phyloP scores from a whole-genome alignment of 2,329 filamentous ascomycete genomes.

The Ophiocordyceps camponoti-leonardi region DNA sequence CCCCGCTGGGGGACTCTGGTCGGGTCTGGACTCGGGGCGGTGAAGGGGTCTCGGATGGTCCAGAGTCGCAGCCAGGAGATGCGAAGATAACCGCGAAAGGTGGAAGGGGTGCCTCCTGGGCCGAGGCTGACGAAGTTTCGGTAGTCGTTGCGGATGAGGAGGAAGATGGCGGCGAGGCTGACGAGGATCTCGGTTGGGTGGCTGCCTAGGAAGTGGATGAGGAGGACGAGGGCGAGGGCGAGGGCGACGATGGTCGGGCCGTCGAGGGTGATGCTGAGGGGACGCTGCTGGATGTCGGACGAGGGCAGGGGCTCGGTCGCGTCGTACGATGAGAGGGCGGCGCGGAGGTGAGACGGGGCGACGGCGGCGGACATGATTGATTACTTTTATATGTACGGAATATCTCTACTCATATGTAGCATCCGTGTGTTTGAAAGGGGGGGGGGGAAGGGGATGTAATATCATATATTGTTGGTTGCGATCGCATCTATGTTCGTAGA shows the following conservation, averaged over 20 bases:
- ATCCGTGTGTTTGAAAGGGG: not conserved
- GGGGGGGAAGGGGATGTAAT: too few species aligned
- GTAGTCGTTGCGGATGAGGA: constrained; percentile 53
- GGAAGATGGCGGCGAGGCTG: constrained; percentile 25
- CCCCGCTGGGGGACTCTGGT: constrained; percentile 36
- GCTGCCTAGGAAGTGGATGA: constrained; percentile 33
- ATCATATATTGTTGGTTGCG: too few species aligned
- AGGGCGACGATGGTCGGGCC: constrained; percentile 28
- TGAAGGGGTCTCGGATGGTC: constrained; percentile 53
- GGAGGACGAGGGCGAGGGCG: constrained; percentile 27
- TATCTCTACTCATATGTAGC: not conserved
- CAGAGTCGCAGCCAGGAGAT: constrained; percentile 59
- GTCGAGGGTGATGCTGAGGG: constrained; percentile 35
- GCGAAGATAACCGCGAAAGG: constrained; percentile 52
- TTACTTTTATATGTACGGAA: not conserved
- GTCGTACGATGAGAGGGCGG: not conserved
- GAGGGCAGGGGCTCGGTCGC: not conserved
- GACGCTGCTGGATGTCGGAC: constrained; percentile 23
- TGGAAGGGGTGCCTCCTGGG: constrained; percentile 64
- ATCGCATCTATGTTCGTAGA: too few species aligned
- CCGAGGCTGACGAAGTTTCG: constrained; percentile 59
- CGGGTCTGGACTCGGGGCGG: constrained; percentile 33
- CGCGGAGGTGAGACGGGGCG: not conserved
- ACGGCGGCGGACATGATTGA: not conserved
- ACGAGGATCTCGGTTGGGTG: constrained; percentile 31